Evolutionary conservation across 331 rosid species (phyloP).

Genomic region (Prunus yedoensis): DNA sequence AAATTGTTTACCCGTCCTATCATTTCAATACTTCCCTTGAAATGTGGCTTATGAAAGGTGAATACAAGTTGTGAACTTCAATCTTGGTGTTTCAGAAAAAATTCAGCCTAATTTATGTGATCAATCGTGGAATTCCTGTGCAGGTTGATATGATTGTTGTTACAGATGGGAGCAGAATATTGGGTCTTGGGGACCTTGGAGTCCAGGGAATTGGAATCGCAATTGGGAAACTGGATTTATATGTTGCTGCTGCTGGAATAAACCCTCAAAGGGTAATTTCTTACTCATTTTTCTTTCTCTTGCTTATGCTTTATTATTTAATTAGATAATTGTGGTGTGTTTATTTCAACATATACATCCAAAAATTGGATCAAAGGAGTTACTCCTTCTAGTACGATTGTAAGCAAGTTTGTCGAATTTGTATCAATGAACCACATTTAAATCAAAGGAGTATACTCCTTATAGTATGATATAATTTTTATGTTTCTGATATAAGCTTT

Average conservation of each 20-base stretch:
- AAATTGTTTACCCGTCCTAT: conserved; percentile 3
- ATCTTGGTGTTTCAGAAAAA: background rate
- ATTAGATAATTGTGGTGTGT: background rate
- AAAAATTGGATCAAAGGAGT: background rate
- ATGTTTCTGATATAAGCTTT: no score
- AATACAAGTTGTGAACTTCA: background rate
- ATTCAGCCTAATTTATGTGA: background rate
- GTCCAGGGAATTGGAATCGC: conserved; percentile 98
- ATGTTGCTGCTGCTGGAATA: conserved; percentile 99
- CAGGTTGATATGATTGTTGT: conserved; percentile 99
- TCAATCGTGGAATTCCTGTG: conserved; percentile 13
- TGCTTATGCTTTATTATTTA: background rate
- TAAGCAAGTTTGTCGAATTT: conserved; percentile 4
- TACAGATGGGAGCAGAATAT: conserved; percentile 95
- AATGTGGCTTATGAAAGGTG: background rate
- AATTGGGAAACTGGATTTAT: conserved; percentile 90
- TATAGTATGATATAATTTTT: no score
- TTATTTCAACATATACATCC: background rate
- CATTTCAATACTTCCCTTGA: background rate
- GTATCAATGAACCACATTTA: background rate
- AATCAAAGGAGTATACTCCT: background rate
- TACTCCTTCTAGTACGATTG: background rate
- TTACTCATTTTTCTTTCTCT: background rate
- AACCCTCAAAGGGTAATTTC: conserved; percentile 92
- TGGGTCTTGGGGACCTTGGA: conserved; percentile 99